These are phyloP conservation scores for Penicillium bovifimosum DNA, from an alignment of 495 filamentous ascomycete species.

Conservation along the genomic window DNA sequence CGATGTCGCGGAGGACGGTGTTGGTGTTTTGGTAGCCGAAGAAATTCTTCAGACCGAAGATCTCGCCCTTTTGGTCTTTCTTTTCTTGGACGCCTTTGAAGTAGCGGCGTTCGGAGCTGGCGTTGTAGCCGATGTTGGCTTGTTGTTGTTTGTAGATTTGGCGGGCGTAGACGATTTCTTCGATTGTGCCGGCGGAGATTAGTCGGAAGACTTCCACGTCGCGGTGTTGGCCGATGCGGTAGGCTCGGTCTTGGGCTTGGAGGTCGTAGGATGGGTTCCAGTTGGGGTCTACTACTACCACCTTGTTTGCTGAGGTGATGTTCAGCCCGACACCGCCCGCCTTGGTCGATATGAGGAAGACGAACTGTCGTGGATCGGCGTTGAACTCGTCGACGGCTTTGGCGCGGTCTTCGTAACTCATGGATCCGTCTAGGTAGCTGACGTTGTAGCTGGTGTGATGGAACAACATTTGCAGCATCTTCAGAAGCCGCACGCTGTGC, in stretches of 20 bases:
- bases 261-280: slow-evolving; percentile 95
- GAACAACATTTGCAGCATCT: slow-evolving; percentile 83
- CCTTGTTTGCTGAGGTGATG: slow-evolving; percentile 96
- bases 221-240: slow-evolving; percentile 86
- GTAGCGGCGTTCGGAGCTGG: slow-evolving; percentile 85
- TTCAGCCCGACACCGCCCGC: slow-evolving; percentile 89
- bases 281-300: slow-evolving; percentile 94
- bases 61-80: slow-evolving; percentile 77
- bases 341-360: slow-evolving; percentile 92
- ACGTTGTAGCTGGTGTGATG: slow-evolving; percentile 86
- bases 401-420: slow-evolving; percentile 78
- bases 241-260: slow-evolving; percentile 94
- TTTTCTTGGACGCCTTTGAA: slow-evolving; percentile 92
- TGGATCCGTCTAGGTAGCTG: slow-evolving; percentile 82
- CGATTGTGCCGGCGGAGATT: slow-evolving; percentile 88
- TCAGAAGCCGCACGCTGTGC: slow-evolving; percentile 78
- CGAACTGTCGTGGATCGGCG: slow-evolving; percentile 78
- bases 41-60: slow-evolving; percentile 88
- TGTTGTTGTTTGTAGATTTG: slow-evolving; percentile 99
- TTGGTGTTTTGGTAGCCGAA: slow-evolving; percentile 77
- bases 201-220: slow-evolving; percentile 96
- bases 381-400: slow-evolving; percentile 88
- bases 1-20: slow-evolving; percentile 79
- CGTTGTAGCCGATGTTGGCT: slow-evolving; percentile 95
- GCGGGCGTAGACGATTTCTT: slow-evolving; percentile 94